Evolutionary conservation across 305 asterid species (phyloP), one percentile per base, ranked within the genome.

Genomic region (Lippia alba): DNA sequence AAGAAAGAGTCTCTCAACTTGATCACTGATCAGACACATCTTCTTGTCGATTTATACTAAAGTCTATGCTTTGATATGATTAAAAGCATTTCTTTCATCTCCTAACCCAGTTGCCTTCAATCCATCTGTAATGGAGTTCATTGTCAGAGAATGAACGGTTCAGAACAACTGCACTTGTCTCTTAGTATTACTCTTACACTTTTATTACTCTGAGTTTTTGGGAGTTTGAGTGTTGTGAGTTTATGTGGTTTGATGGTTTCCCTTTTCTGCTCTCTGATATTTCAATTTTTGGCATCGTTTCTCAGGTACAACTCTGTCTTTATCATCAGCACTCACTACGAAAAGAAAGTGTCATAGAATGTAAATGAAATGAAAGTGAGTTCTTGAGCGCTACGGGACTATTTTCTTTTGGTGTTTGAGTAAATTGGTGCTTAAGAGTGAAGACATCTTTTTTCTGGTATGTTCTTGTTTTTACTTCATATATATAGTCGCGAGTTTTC

Each of bases 281-380:
- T 15, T 49, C 55, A 49, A 49, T 49, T 15, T 49, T 14, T 49
- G 55, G 55, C 55, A n/a, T n/a, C 18, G n/a, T 49, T 49, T 14
- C 14, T 49, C 19, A 49, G 55, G 55, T 49, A 49, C 55, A 49
- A n/a, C 19, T n/a, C 55, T 49, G 55, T 49, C 55, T 49, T 49
- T 49, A 49, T 49, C 55, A 49, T 49, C 16, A 49, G 10, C 30
- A 24, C 30, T 24, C 30, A 24, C 55, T n/a, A 14, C 4, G 55
- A 18, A 49, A 24, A 1, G 30, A 24, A 24, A 24, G 30, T 24
- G 3, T n/a, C n/a, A n/a, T n/a, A n/a, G n/a, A n/a, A n/a, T n/a
- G n/a, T n/a, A 24, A 24, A 24, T 24, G 30, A 24, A 24, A 24
- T 24, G 3, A 24, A 24, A 24, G 30, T 24, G 30, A 24, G 3